Base-by-base conservation (phyloP, 805 yeast species). In the Metschnikowia vanudenii region DNA sequence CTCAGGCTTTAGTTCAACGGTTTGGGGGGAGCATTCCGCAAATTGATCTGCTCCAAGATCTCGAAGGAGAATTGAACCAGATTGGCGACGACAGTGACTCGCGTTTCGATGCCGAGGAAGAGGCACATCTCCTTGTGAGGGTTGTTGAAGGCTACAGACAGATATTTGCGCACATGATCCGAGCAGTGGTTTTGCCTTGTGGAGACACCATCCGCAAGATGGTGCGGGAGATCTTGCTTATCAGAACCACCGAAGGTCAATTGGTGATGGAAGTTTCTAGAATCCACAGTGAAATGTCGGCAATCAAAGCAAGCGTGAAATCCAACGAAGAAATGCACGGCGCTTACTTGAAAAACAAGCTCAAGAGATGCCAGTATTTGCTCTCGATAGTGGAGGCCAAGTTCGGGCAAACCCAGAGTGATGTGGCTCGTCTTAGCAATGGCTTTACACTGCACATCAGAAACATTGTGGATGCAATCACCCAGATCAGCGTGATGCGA, bases 151-250 rank as follows among this genome's bases (percentile, higher is more conserved):
- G 36, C 30, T 44, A 44, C 34, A 34, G 39, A 17, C 36, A 14
- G 34, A 26, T 39, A 10, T 44, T 44, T 22, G 12, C 39, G 11
- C 43, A 35, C 17, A n/a, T 35, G 31, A 39, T 44, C 39, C 14
- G 29, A 9, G 24, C 24, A 10, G 22, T 34, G 22, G 43, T 39
- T 18, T 34, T 34, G 39, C 47, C 47, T 13, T 39, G 47, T 20
- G 47, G 47, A 17, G 47, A 44, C 17, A 6, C 24, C 17, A 14
- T 35, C 36, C 32, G 47, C 19, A 39, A 24, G 17, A 39, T 38
- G 40, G n/a, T 39, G 6, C 14, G 39, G n/a, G 43, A 44, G 14
- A 44, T 39, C 4, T 34, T 44, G 24, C 26, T 26, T 16, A 24
- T 34, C 16, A 14, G 39, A 16, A 28, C 30, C 4, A 14, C 29